phyloP scores from a whole-genome alignment of 352 stramenopile genomes.

The Phytophthora quininea region DNA sequence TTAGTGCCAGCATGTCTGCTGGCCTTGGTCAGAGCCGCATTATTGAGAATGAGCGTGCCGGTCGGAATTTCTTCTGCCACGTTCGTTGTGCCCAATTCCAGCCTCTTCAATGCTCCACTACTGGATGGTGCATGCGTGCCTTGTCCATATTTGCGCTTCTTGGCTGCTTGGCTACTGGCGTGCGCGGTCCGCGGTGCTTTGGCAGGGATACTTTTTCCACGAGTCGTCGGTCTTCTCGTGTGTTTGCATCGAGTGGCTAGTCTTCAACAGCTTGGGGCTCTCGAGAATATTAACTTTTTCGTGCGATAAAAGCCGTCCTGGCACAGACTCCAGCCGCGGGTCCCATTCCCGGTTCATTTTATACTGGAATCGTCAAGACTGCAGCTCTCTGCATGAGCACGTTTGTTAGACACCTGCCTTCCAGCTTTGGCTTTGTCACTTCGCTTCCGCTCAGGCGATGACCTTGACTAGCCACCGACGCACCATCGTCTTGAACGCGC shows the following conservation, averaged over 20 bases:
- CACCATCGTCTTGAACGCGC: constrained; percentile 18
- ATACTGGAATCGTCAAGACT: too few species aligned
- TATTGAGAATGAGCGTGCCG: not conserved
- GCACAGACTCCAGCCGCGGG: too few species aligned
- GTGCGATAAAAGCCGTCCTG: too few species aligned
- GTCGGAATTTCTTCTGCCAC: not conserved
- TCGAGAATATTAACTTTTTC: too few species aligned
- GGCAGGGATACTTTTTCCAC: not conserved
- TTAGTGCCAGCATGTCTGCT: not conserved
- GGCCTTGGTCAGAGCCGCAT: not conserved
- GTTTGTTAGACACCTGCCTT: not conserved
- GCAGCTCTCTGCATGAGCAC: too few species aligned
- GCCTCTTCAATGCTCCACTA: not conserved
- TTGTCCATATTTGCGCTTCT: not conserved
- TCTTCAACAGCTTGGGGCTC: too few species aligned
- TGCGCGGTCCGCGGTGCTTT: not conserved
- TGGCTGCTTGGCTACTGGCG: not conserved
- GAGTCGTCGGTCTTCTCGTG: constrained; percentile 1
- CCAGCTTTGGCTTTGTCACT: constrained; percentile 5
- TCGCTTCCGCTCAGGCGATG: not conserved
- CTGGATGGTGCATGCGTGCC: not conserved
- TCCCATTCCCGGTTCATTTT: too few species aligned
- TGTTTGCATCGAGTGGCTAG: too few species aligned
- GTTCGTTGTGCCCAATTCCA: not conserved
- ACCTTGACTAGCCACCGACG: constrained; percentile 13